These are phyloP conservation scores for Cordyceps cicadae DNA, from an alignment of 2,329 filamentous ascomycete genomes.

Conservation along the genomic window DNA sequence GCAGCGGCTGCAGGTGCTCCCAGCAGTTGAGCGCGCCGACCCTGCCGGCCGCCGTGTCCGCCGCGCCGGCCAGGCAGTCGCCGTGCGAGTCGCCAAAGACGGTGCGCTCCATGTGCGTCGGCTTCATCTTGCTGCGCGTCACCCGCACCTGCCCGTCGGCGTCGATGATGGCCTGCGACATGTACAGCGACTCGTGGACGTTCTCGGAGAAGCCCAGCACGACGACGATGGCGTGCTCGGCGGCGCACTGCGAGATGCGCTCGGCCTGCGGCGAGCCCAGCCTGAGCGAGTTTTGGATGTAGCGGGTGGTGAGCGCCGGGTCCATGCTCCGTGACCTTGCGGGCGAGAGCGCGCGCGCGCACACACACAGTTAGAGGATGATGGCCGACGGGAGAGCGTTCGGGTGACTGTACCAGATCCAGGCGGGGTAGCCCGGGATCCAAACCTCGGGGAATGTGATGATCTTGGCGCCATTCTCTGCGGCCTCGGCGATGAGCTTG, in stretches of 20 bases:
- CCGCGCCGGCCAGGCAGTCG: slow-evolving; percentile 31
- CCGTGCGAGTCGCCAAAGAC: slow-evolving; percentile 39
- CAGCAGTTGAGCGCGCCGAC: slow-evolving; percentile 41
- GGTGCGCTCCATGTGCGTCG: slow-evolving; percentile 44
- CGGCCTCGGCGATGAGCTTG: neutral
- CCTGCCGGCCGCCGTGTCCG: slow-evolving; percentile 29
- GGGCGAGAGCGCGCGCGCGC: too few relatives aligned
- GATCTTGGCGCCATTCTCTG: slow-evolving; percentile 41
- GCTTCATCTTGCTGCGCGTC: slow-evolving; percentile 42
- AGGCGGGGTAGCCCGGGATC: slow-evolving; percentile 45
- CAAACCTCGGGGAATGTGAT: slow-evolving; percentile 47
- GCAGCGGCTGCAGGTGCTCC: slow-evolving; percentile 43
- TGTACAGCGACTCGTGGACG: slow-evolving; percentile 31
- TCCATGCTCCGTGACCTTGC: neutral
- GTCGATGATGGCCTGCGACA: slow-evolving; percentile 37
- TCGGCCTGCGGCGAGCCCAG: slow-evolving; percentile 33
- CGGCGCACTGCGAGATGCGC: slow-evolving; percentile 25
- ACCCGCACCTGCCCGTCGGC: slow-evolving; percentile 30
- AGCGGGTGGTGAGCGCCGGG: slow-evolving; percentile 13
- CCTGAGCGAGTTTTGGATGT: slow-evolving; percentile 34
- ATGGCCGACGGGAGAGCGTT: neutral
- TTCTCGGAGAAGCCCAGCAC: slow-evolving; percentile 36
- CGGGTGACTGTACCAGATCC: slow-evolving; percentile 22
- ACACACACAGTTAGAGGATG: neutral
- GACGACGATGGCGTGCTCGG: slow-evolving; percentile 31